A percentile compares a stretch with the other conserved stretches of the same genome.
Conservation (phyloP, 805 yeast species). For the Pichia exigua region DNA sequence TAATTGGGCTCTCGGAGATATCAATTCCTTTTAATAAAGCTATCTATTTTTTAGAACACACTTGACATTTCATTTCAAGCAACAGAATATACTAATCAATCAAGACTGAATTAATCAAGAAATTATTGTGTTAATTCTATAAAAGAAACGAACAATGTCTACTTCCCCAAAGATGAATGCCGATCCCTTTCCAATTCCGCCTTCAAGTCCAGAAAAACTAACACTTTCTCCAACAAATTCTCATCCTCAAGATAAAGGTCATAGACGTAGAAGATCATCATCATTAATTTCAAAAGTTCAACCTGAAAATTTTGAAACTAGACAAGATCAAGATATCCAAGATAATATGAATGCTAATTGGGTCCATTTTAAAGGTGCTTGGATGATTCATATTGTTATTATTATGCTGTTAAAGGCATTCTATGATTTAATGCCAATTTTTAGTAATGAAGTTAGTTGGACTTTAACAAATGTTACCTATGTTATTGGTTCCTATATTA, state of each 20-base stretch:
- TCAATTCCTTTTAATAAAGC: neutral
- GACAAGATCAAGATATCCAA: constrained; percentile 80
- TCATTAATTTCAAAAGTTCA: constrained; percentile 86
- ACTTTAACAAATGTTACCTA: constrained; percentile 86
- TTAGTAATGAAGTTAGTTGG: constrained; percentile 83
- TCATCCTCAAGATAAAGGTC: constrained; percentile 25
- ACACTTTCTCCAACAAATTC: constrained; percentile 30
- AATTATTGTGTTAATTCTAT: too few species aligned
- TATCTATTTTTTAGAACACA: neutral
- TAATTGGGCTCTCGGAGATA: neutral
- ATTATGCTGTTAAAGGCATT: constrained; percentile 66
- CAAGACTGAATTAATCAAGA: too few species aligned
- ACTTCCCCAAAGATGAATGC: constrained; percentile 12
- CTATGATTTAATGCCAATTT: constrained; percentile 74
- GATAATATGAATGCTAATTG: constrained; percentile 92
- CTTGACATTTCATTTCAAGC: too few species aligned
- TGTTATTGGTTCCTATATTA: constrained; percentile 84
- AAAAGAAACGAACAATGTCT: constrained; percentile 3
- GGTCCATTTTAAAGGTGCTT: constrained; percentile 95
- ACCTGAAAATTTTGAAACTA: constrained; percentile 87
- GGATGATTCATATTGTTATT: constrained; percentile 86
- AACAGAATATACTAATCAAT: too few species aligned
- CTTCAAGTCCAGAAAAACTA: constrained; percentile 27
- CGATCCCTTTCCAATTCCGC: constrained; percentile 25
- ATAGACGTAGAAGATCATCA: constrained; percentile 65